Base-by-base conservation (phyloP, 257 asterid species). In the Solanum stenotomum region DNA sequence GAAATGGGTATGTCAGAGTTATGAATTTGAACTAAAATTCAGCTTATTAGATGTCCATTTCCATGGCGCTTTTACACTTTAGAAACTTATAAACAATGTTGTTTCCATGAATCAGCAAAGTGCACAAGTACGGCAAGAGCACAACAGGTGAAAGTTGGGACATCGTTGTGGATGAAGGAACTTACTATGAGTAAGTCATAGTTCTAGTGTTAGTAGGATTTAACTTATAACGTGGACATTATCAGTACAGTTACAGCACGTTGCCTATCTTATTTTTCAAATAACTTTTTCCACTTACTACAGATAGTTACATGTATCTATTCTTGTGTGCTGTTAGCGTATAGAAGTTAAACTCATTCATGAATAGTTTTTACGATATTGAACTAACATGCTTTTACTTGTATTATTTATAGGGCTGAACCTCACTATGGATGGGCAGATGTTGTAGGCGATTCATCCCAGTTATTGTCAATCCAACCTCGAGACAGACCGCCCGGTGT, bases 361-460 rank as follows among this genome's bases (percentile, higher is more conserved):
- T 78, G 63, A 46, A 25, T 78, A 42, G 29, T 27, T 37, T 61
- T 12, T 85, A 18, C 37, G 3, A 70, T 81, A 56, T 83, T 65
- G 16, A 71, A 20, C 72, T 87, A 46, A 31, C 75, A 18, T 16
- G 68, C 10, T 49, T 59, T 77, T 2, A 75, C 49, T 87, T 79
- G 35, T 75, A 72, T 84, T 8, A 9, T 79, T 27, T 84, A 89
- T 89, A 97, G 99, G 96, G 98, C 98, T 10, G 99, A 97, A 42
- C 99, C 99, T 67, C 99, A 96, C 91, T 96, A 97, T 82, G 99
- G 99, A 91, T 97, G 99, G 99, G 98, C 99, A 0, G 99, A 97
- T 85, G 99, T 97, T 37, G 99, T 97, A 78, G 99, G 99, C n/a
- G 97, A 97, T 91, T 97, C 99, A 22, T 90, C 89, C 38, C 99